Conservation (phyloP, 495 filamentous ascomycete genomes). For the Neurospora sp. region DNA sequence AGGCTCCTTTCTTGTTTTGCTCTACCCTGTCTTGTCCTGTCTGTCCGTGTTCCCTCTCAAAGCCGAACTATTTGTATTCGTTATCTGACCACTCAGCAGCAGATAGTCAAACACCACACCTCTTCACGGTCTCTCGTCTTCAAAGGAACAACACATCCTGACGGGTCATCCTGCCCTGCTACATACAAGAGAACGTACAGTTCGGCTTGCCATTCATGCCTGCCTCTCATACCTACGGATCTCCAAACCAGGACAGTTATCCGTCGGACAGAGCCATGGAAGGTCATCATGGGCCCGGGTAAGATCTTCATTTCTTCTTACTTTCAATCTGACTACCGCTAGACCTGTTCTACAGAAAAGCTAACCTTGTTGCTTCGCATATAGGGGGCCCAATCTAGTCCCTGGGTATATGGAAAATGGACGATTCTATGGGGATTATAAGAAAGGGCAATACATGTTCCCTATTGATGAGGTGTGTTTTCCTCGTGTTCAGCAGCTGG, state of each 20-base stretch:
- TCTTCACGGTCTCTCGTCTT: background rate
- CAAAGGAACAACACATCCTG: background rate
- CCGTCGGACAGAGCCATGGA: background rate
- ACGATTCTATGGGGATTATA: slow-evolving; percentile 32
- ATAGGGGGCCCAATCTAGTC: background rate
- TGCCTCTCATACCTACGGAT: background rate
- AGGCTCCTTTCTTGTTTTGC: background rate
- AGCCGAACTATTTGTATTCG: background rate
- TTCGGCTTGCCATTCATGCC: background rate
- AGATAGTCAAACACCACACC: background rate
- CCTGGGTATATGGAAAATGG: slow-evolving; percentile 3
- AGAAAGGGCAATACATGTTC: slow-evolving; percentile 49
- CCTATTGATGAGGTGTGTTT: slow-evolving; percentile 49
- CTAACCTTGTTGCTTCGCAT: background rate
- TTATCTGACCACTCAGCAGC: background rate
- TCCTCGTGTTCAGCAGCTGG: background rate
- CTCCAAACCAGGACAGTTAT: background rate
- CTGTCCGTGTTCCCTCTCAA: background rate
- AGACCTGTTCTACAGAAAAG: background rate
- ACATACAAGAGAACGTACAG: background rate
- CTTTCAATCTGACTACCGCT: background rate
- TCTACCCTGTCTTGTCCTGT: background rate
- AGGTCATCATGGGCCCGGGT: background rate
- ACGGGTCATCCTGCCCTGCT: background rate
- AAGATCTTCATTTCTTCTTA: background rate